These are phyloP conservation scores for Pseudogymnoascus sp. DNA, from an alignment of 2,329 filamentous ascomycete genomes.

Conservation along the genomic window DNA sequence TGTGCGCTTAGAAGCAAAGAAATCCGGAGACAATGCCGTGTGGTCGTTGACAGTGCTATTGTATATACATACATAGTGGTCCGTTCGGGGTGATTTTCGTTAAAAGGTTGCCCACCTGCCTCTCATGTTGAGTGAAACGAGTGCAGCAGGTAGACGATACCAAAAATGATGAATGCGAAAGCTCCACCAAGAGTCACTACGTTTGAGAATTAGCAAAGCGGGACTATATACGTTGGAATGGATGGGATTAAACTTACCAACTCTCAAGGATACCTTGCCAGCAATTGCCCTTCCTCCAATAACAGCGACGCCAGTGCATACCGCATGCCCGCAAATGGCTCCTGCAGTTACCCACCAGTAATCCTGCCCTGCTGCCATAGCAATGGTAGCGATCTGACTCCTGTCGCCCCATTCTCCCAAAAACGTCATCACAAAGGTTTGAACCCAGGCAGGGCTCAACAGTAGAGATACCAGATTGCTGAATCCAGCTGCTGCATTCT, in stretches of 20 bases:
- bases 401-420: conserved; percentile 96
- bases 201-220: conserved; percentile 17
- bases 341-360: conserved; percentile 98
- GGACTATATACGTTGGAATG: conserved; percentile 4
- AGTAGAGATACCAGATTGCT: conserved; percentile 82
- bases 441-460: conserved; percentile 93
- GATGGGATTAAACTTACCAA: conserved; percentile 58
- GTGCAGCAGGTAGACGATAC: conserved; percentile 83
- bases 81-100: not conserved
- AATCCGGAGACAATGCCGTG: not conserved
- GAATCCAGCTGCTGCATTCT: conserved; percentile 50
- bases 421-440: conserved; percentile 99
- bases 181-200: conserved; percentile 88
- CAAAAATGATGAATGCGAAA: conserved; percentile 81
- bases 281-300: conserved; percentile 88
- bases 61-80: conserved; percentile 6
- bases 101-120: not conserved
- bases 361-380: conserved; percentile 96
- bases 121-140: conserved; percentile 49
- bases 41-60: conserved; percentile 2
- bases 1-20: conserved; percentile 4
- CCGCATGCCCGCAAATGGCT: conserved; percentile 74
- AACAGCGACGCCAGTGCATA: conserved; percentile 87
- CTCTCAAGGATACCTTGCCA: conserved; percentile 86
- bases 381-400: conserved; percentile 95